Evolutionary conservation across 768 basidiomycete genomes (phyloP).

Genomic region (Xerocomellus intermedius): DNA sequence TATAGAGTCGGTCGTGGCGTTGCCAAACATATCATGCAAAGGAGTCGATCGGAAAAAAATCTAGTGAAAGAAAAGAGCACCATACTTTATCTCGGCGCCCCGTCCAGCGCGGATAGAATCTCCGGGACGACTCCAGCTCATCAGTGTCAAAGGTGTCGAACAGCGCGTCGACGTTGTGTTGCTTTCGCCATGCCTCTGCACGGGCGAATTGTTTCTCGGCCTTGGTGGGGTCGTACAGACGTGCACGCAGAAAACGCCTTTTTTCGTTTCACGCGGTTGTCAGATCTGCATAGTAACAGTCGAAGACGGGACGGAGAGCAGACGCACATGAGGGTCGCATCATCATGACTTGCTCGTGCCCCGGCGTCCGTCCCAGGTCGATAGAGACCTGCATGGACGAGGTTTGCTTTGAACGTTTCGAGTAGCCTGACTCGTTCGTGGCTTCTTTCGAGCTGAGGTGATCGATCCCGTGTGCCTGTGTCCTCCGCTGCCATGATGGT

Average conservation of each 20-base stretch:
- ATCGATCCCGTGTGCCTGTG: not conserved
- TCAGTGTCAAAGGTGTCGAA: constrained; percentile 55
- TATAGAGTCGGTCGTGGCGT: not conserved
- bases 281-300: not conserved
- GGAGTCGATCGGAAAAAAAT: not conserved
- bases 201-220: constrained; percentile 72
- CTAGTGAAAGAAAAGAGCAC: not conserved
- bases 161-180: constrained; percentile 59
- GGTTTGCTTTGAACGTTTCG: constrained; percentile 49
- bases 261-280: not conserved
- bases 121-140: constrained; percentile 58
- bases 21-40: not conserved
- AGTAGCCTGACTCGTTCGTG: constrained; percentile 26
- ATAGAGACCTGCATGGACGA: constrained; percentile 55
- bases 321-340: constrained; percentile 63
- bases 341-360: constrained; percentile 53
- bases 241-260: constrained; percentile 83
- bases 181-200: constrained; percentile 65
- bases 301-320: not conserved
- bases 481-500: not conserved
- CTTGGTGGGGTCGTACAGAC: constrained; percentile 58
- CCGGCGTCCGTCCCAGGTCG: constrained; percentile 33
- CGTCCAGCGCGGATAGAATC: constrained; percentile 81
- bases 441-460: not conserved
- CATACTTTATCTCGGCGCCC: constrained; percentile 72